Conservation (phyloP, 345 rosid species). For the Turnera subulata region DNA sequence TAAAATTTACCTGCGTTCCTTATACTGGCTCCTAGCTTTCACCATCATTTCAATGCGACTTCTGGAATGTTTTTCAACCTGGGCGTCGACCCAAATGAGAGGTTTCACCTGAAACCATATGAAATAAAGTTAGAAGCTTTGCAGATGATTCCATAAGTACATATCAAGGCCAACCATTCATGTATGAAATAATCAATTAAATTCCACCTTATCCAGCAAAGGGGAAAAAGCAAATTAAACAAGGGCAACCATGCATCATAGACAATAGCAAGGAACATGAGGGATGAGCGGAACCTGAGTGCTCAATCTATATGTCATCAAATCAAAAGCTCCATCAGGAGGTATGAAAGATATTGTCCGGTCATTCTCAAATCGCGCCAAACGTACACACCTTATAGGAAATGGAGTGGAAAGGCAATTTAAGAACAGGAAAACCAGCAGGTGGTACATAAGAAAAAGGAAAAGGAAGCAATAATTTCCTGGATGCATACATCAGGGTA, state of each 20-base stretch:
- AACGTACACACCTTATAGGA: slow-evolving; percentile 71
- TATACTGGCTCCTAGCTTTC: slow-evolving; percentile 88
- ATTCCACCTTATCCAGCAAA: not conserved
- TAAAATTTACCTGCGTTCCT: slow-evolving; percentile 69
- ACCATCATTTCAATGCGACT: slow-evolving; percentile 86
- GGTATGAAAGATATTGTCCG: slow-evolving; percentile 94
- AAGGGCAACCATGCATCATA: not conserved
- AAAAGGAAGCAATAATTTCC: too few relatives aligned
- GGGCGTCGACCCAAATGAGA: slow-evolving; percentile 92
- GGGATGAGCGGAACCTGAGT: slow-evolving; percentile 64
- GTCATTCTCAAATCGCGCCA: slow-evolving; percentile 96
- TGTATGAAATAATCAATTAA: not conserved
- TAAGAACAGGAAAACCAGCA: not conserved
- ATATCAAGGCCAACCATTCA: not conserved
- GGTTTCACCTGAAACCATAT: slow-evolving; percentile 68
- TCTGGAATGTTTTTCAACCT: slow-evolving; percentile 87
- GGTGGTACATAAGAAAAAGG: not conserved
- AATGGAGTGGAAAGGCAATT: not conserved
- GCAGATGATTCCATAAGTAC: not conserved
- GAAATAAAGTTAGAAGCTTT: not conserved
- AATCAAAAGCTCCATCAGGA: slow-evolving; percentile 96
- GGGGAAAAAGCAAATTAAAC: not conserved
- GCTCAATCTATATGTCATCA: slow-evolving; percentile 95
- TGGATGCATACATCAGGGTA: not conserved
- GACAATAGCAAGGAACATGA: not conserved